Base-by-base conservation (phyloP, 257 asterid genomes). In the Solanum okadae region DNA sequence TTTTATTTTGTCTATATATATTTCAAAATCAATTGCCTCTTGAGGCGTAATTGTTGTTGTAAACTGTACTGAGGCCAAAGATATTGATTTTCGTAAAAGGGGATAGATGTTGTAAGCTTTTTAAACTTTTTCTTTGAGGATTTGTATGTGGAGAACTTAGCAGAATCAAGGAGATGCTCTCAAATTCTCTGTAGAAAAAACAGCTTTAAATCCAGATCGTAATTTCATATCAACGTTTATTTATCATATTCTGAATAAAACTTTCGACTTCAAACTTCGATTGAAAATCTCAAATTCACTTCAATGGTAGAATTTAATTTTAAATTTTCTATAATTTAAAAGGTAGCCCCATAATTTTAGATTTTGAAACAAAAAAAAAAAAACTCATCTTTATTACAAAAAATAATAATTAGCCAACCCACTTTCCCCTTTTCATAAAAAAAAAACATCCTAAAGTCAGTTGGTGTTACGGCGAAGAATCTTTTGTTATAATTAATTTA, bases 61-160 rank as follows among this genome's bases (percentile, higher is more conserved):
- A 35, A 31, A 16, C 27, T 73, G 42, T 18, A 73, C 10, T 34
- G 42, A 71, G 46, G 6, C 46, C 27, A 85, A 33, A 59, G 33
- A 38, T 63, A 88, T 35, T 37, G 78, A 88, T 84, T 89, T 90
- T 91, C 88, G 88, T 87, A 91, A 35, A 87, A 90, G 91, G 90
- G 90, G 89, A 40, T 40, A 40, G 46, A 40, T 40, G 46, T 40
- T 40, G 46, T 40, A 40, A 40, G 46, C 13, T 40, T 40, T 40
- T 40, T 40, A 40, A 40, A 40, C 13, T 40, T 40, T 40, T 90
- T 22, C 86, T 87, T 88, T 75, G 38, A 15, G 56, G 56, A 46
- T 46, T 52, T 52, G 63, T 77, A 38, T n/a, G 59, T 11, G 84
- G 56, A 38, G 35, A 77, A 40, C 63, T 52, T 5, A 16, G 83